Percentiles rank a stretch among this genome's conserved stretches.
Evolutionary conservation across 768 basidiomycete genomes (phyloP).

Genomic region (Paxillus involutus): DNA sequence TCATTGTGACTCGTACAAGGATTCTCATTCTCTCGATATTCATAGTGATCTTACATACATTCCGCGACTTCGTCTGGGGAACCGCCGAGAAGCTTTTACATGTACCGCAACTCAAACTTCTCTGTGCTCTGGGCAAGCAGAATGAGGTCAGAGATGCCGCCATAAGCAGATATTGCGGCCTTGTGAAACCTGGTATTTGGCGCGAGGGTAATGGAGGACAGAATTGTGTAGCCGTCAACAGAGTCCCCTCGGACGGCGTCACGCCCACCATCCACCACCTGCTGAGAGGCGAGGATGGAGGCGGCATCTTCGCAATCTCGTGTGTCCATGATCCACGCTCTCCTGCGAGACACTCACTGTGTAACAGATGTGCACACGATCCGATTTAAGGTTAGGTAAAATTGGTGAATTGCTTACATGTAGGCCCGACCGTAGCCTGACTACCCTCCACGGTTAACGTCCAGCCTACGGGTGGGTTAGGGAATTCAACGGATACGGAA

Average conservation of each 20-base stretch:
- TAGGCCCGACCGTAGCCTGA: slow-evolving; percentile 71
- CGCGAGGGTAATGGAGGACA: slow-evolving; percentile 50
- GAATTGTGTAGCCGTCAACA: slow-evolving; percentile 69
- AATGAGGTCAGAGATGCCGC: slow-evolving; percentile 59
- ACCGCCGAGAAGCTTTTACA: slow-evolving; percentile 60
- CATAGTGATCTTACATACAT: too few species aligned
- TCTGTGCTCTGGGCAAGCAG: slow-evolving; percentile 59
- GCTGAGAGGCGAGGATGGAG: slow-evolving; percentile 11
- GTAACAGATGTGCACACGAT: neutral
- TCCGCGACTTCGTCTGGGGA: slow-evolving; percentile 35
- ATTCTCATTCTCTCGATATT: too few species aligned
- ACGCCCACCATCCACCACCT: neutral
- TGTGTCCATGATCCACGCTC: slow-evolving; percentile 70
- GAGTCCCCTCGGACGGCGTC: slow-evolving; percentile 30
- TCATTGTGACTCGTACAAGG: too few species aligned
- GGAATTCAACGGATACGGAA: neutral
- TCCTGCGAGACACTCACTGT: slow-evolving; percentile 48
- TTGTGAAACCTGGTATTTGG: slow-evolving; percentile 56
- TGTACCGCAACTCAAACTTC: slow-evolving; percentile 63
- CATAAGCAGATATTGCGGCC: slow-evolving; percentile 60
- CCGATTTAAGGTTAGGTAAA: neutral
- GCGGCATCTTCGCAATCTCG: slow-evolving; percentile 54
- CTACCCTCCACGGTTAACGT: slow-evolving; percentile 74
- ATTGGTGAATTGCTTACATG: slow-evolving; percentile 32
- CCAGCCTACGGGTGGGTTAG: slow-evolving; percentile 43